Conservation (phyloP, 2,329 filamentous ascomycete species). For the Trichoderma brevicompactum region DNA sequence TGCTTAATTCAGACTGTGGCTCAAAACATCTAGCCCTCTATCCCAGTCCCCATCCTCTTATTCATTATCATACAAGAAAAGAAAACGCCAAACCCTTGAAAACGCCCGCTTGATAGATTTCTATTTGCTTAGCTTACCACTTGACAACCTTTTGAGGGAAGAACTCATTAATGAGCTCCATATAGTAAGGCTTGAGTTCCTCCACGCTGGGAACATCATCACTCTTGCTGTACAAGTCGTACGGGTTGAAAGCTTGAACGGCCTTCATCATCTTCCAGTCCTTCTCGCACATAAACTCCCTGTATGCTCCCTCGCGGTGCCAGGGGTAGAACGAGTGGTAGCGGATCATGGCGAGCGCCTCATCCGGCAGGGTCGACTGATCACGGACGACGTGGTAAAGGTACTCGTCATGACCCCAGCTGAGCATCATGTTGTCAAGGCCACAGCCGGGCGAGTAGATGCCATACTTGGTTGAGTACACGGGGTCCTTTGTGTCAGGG, state of each 20-base stretch:
- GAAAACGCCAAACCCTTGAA: neutral
- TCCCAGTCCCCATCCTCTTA: neutral
- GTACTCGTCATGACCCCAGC: conserved; percentile 89
- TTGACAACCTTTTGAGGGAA: conserved; percentile 47
- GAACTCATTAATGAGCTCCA: conserved; percentile 50
- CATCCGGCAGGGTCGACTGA: conserved; percentile 76
- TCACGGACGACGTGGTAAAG: conserved; percentile 85
- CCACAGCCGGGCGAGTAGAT: conserved; percentile 82
- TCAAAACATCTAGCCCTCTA: neutral
- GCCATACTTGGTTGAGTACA: conserved; percentile 76
- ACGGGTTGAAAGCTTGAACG: conserved; percentile 86
- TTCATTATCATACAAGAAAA: neutral
- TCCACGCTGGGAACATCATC: conserved; percentile 77
- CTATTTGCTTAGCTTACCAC: conserved; percentile 39
- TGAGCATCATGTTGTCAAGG: conserved; percentile 85
- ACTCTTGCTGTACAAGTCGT: conserved; percentile 90
- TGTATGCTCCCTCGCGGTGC: conserved; percentile 82
- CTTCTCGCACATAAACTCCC: conserved; percentile 80
- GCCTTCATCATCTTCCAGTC: conserved; percentile 80
- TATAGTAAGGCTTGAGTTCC: conserved; percentile 67
- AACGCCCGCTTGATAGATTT: conserved; percentile 13
- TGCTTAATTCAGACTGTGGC: too few relatives aligned
- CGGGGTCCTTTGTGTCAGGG: conserved; percentile 70
- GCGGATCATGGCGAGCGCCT: conserved; percentile 89
- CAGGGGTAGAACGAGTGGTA: conserved; percentile 95